Evolutionary conservation across 2,329 filamentous ascomycete genomes (phyloP), one percentile per base, ranked within the genome.

Genomic region (Verruconis gallopava): DNA sequence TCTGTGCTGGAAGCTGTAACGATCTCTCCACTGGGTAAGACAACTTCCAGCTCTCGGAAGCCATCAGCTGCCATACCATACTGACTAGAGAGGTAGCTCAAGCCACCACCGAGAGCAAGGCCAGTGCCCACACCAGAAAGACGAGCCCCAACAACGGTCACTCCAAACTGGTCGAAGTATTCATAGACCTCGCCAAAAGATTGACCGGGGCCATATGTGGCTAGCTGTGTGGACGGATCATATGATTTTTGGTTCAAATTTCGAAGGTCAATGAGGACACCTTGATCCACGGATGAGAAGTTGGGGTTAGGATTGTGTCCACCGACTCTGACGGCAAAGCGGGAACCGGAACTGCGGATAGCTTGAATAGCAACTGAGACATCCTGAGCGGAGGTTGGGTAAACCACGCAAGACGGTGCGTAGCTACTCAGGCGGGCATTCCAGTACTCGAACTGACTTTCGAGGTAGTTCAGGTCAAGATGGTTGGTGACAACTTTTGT

Each of bases 31-130:
- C 57, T 48, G 0, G 63, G 59, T 0, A 61, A 53, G 30, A 68
- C 56, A 3, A 67, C 60, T 21, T 63, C 50, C 4, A 56, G 55
- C 44, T 66, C 62, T 25, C 69, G 59, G 1, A 64, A 55, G 47
- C 69, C 61, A 46, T 69, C 66, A 12, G 44, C 44, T 13, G 36
- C 41, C 41, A 44, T 15, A 18, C 44, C 44, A 19, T 46, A 40
- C 21, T 46, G 42, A 9, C 35, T 22, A 15, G 14, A 18, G 3
- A 46, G 30, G 20, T 36, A 44, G 5, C 33, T 39, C 28, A 46
- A 21, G 11, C 44, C 44, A 9, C 25, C 25, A 3, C 44, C 44
- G 19, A 35, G 36, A 6, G 35, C 32, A 5, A 46, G 25, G 11
- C 44, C 44, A 28, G 43, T 21, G 19, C 36, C n/a, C 4, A 45